Base-by-base conservation (phyloP, 805 yeast species). In the Wickerhamomyces strasburgensis region DNA sequence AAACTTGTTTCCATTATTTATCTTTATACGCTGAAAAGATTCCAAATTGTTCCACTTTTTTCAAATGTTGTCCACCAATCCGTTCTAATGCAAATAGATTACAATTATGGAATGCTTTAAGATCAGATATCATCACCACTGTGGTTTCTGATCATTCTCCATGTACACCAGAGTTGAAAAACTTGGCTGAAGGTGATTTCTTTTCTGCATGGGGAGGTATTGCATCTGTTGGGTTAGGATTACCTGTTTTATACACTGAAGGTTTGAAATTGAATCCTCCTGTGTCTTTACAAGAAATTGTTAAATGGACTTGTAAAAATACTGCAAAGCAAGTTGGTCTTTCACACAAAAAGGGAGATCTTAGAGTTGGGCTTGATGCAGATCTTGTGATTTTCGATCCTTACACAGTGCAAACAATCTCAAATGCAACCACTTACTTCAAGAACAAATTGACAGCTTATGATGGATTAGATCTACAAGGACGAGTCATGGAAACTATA, bases 151-250 rank as follows among this genome's bases (percentile, higher is more conserved):
- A 89, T 59, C 98, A 89, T 61, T 85, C 96, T 4, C 98, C 97
- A 3, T 89, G 98, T 62, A 86, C 96, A 0, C 95, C 97, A 0
- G 86, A 86, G 42, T 67, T 89, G 52, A 89, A 89, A 60, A 84
- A 85, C 16, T 67, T 87, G 35, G 81, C 77, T 9, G 69, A 75
- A 42, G 96, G 96, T 28, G 95, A 89, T 56, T 89, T 89, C 57
- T 77, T 89, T 49, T 73, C 80, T 25, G 95, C 97, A 3, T 89
- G 98, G 98, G 98, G 97, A 25, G 98, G 98, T 8, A 87, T 89
- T 28, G 72, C 95, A 2, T 84, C 95, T 1, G 94, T 89, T 23
- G 98, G 98, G 0, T 74, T 90, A 28, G 97, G 97, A 0, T 68
- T 89, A 32, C 84, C 95, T 0, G 72, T 88, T 27, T 60, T 89